These are phyloP conservation scores for Urostyla sp. DNA, from an alignment of 73 alveolate genomes.

Conservation along the genomic window DNA sequence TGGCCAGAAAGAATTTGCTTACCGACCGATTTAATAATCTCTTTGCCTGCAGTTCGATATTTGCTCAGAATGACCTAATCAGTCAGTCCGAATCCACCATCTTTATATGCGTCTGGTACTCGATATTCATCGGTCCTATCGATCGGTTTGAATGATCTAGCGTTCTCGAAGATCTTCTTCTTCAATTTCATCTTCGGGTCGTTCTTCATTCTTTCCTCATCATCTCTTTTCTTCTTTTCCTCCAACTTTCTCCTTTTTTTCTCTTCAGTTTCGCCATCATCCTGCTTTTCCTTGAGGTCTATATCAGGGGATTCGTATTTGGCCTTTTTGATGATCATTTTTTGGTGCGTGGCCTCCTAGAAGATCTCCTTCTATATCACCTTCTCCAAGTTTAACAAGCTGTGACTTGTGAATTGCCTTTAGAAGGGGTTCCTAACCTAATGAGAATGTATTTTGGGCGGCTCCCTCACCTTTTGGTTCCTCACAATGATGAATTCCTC, in stretches of 20 bases:
- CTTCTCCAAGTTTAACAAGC: background rate
- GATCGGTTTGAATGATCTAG: background rate
- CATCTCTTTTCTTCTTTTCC: background rate
- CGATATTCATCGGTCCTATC: slow-evolving; percentile 72
- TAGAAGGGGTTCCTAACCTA: background rate
- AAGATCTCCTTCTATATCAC: background rate
- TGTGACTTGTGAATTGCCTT: background rate
- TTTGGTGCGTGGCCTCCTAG: background rate
- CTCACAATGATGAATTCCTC: background rate
- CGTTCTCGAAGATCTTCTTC: slow-evolving; percentile 1
- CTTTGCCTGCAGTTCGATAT: slow-evolving; percentile 82
- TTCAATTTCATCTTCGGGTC: background rate
- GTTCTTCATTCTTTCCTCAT: background rate
- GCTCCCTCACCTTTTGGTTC: background rate
- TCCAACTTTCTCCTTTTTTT: background rate
- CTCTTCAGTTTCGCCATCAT: background rate
- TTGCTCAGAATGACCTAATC: slow-evolving; percentile 66
- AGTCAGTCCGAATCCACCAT: slow-evolving; percentile 75
- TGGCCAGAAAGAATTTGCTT: slow-evolving; percentile 77
- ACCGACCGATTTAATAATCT: slow-evolving; percentile 79
- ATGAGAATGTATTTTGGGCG: slow-evolving; percentile 30
- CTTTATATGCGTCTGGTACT: slow-evolving; percentile 67
- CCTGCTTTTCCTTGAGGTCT: background rate
- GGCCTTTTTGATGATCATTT: background rate
- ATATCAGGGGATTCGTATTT: background rate